phyloP scores from a whole-genome alignment of 176 grass and related monocot species.

The Bolboschoenus planiculmis region DNA sequence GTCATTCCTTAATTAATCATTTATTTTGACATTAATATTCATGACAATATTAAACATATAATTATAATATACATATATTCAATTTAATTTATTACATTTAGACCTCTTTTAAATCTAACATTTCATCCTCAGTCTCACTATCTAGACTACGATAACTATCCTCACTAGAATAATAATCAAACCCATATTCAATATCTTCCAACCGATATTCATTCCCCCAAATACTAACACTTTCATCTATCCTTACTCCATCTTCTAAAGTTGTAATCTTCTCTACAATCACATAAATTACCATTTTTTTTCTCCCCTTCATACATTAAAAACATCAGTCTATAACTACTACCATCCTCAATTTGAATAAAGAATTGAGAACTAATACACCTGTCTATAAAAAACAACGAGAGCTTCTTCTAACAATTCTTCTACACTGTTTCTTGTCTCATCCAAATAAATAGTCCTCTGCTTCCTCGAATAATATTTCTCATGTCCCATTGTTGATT shows the following conservation, averaged over 20 bases:
- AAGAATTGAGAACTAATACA: not conserved
- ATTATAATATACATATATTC: too few species aligned
- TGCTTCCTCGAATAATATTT: not conserved
- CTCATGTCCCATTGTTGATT: not conserved
- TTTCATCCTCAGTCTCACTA: too few species aligned
- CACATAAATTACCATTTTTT: constrained; percentile 2
- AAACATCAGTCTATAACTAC: not conserved
- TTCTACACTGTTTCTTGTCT: not conserved
- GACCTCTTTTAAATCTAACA: too few species aligned
- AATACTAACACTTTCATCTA: not conserved
- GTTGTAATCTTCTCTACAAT: not conserved
- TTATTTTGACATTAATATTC: too few species aligned
- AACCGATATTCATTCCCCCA: not conserved
- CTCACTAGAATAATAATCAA: too few species aligned
- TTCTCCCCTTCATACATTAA: not conserved
- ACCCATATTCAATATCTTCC: not conserved
- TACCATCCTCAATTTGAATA: not conserved
- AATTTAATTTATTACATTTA: too few species aligned
- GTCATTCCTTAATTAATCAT: too few species aligned
- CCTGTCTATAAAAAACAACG: not conserved
- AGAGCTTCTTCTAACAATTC: not conserved
- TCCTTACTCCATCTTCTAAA: not conserved
- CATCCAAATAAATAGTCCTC: not conserved
- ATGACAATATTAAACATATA: too few species aligned
- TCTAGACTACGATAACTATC: too few species aligned